These are phyloP conservation scores for Ogataea parapolymorpha DNA, from an alignment of 805 yeast genomes.

Conservation along the genomic window DNA sequence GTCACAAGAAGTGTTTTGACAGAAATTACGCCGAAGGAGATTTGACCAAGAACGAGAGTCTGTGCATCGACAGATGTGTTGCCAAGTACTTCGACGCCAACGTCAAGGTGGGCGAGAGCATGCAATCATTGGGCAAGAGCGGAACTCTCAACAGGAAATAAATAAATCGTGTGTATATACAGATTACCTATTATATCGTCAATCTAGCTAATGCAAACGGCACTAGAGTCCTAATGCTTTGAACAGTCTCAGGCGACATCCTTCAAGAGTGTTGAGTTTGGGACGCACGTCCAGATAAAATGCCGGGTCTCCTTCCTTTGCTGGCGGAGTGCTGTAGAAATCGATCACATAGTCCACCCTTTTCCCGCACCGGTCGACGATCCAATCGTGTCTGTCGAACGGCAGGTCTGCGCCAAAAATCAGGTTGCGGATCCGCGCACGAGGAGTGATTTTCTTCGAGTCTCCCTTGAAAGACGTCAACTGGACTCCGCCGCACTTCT, in stretches of 20 bases:
- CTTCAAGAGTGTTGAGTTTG: conserved; percentile 78
- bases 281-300: conserved; percentile 91
- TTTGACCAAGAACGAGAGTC: conserved; percentile 72
- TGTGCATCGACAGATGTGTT: conserved; percentile 94
- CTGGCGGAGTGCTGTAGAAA: conserved; percentile 51
- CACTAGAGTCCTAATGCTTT: conserved; percentile 53
- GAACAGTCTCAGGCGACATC: conserved; percentile 63
- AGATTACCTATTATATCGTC: conserved; percentile 4
- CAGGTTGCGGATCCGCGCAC: conserved; percentile 67
- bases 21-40: conserved; percentile 67
- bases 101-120: conserved; percentile 83
- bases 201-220: neutral
- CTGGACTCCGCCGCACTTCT: conserved; percentile 78
- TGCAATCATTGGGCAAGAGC: conserved; percentile 37
- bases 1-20: conserved; percentile 82
- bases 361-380: conserved; percentile 77
- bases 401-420: conserved; percentile 71
- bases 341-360: conserved; percentile 89
- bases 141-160: conserved; percentile 29
- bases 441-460: conserved; percentile 78
- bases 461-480: conserved; percentile 88
- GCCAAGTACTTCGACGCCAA: conserved; percentile 92
- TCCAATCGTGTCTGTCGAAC: conserved; percentile 97
- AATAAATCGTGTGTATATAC: conserved; percentile 8
- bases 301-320: conserved; percentile 41